Conservation (phyloP, 192 early-diverging fungal genomes). For the Backusella macrospora region DNA sequence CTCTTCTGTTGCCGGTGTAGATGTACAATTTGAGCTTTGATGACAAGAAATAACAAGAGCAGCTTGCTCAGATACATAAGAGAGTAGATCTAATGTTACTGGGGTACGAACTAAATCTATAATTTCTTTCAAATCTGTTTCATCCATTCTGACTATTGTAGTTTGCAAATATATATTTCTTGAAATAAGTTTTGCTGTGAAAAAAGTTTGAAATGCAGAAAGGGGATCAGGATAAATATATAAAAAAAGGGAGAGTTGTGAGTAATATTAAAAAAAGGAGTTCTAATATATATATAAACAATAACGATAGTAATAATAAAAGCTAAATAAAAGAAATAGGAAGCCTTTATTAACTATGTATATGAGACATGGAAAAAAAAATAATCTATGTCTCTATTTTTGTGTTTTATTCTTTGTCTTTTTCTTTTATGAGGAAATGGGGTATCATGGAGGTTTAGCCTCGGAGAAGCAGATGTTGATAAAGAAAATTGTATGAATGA, state of each 20-base stretch:
- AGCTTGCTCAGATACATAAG: constrained; percentile 28
- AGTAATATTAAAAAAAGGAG: constrained; percentile 10
- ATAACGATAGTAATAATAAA: constrained; percentile 15
- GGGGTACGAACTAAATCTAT: constrained; percentile 24
- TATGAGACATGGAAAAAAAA: constrained; percentile 16
- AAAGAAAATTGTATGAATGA: background rate
- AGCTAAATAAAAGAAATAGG: constrained; percentile 4
- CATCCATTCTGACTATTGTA: constrained; percentile 7
- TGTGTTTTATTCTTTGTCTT: constrained; percentile 6
- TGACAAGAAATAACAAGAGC: constrained; percentile 31
- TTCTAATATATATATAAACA: constrained; percentile 8
- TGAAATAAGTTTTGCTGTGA: background rate
- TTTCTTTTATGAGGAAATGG: background rate
- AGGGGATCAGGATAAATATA: constrained; percentile 4
- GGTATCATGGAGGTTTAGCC: constrained; percentile 15
- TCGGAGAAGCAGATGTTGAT: constrained; percentile 12
- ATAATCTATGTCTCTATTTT: background rate
- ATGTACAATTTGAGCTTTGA: constrained; percentile 1
- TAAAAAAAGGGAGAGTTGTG: background rate
- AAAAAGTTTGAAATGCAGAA: background rate
- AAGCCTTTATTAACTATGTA: constrained; percentile 15
- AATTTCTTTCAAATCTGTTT: background rate
- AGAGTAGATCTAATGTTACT: constrained; percentile 8
- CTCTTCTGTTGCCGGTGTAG: background rate
- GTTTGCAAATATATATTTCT: background rate